Base-by-base conservation (phyloP, 139 green algal genomes). In the Pseudopediastrum boryanum region DNA sequence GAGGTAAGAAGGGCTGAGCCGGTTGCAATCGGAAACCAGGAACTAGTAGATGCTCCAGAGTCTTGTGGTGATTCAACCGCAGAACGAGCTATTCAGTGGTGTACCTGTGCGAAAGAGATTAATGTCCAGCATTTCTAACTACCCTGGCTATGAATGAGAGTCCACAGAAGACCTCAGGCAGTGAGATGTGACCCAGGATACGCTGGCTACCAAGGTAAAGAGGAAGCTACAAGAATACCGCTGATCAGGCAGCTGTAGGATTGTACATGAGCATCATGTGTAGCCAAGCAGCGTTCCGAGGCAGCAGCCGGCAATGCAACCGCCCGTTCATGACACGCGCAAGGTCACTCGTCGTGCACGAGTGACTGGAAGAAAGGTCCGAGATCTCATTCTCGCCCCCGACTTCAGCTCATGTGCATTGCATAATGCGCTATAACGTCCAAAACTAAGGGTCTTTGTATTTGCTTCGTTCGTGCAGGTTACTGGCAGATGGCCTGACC, bases 51-150 rank as follows among this genome's bases (percentile, higher is more conserved):
- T 39, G n/a, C 21, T 41, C 21, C 48, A 38, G 27, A 23, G 31
- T 19, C 2, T 51, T 65, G 36, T 63, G 48, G 12, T 33, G 10
- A 31, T 25, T 43, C 27, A 9, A 4, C 59, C 4, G 1, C 7
- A 19, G 31, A 23, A 21, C 39, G n/a, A 3, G 4, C 5, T 12
- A 43, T 3, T 0, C 21, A 27, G 23, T 43, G 35, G 56, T 79
- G 39, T 39, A 91, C 93, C 92, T 89, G 82, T 83, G 6, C 95
- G 83, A 58, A 99, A 97, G 0, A 98, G 64, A 65, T 98, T 98
- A 78, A 99, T 98, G 73, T 99, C 96, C 31, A 99, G 82, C 96
- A 99, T 99, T 33, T 13, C n/a, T n/a, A n/a, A n/a, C n/a, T n/a
- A n/a, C n/a, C n/a, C n/a, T n/a, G n/a, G n/a, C n/a, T n/a, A n/a